A percentile compares a stretch with the other conserved stretches of the same genome.
phyloP scores from a whole-genome alignment of 768 basidiomycete species.

The Suillus plorans region DNA sequence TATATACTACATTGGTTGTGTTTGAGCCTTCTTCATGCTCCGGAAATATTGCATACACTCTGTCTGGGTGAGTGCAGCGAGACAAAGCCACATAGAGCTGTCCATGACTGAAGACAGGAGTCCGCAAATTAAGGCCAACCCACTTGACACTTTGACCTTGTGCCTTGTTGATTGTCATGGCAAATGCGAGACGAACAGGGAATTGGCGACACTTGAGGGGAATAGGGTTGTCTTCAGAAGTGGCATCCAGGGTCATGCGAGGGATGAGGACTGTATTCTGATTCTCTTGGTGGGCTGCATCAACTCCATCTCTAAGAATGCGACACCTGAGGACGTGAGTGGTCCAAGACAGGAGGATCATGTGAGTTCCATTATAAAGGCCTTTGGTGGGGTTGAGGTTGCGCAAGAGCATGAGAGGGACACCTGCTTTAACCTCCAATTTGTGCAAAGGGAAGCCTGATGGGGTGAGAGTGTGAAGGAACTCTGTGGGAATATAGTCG shows the following conservation, averaged over 20 bases:
- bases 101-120: too few species aligned
- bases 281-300: slow-evolving; percentile 13
- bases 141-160: too few species aligned
- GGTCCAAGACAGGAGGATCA: slow-evolving; percentile 18
- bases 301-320: slow-evolving; percentile 25
- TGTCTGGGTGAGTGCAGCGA: too few species aligned
- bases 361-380: slow-evolving; percentile 39
- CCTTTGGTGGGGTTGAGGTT: slow-evolving; percentile 40
- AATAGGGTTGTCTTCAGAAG: slow-evolving; percentile 19
- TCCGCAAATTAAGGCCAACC: too few species aligned
- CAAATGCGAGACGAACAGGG: slow-evolving; percentile 20
- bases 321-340: slow-evolving; percentile 22
- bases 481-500: slow-evolving; percentile 34
- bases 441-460: slow-evolving; percentile 40
- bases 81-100: too few species aligned
- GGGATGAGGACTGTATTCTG: slow-evolving; percentile 29
- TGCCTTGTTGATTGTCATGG: too few species aligned
- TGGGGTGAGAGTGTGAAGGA: slow-evolving; percentile 36
- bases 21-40: too few species aligned
- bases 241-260: slow-evolving; percentile 22
- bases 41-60: too few species aligned
- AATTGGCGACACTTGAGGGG: slow-evolving; percentile 26
- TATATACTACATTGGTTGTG: too few species aligned
- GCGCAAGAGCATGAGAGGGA: slow-evolving; percentile 42
- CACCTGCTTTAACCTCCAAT: slow-evolving; percentile 32